phyloP scores from a whole-genome alignment of 2,329 filamentous ascomycete genomes.

The Cordyceps cateniannulata region DNA sequence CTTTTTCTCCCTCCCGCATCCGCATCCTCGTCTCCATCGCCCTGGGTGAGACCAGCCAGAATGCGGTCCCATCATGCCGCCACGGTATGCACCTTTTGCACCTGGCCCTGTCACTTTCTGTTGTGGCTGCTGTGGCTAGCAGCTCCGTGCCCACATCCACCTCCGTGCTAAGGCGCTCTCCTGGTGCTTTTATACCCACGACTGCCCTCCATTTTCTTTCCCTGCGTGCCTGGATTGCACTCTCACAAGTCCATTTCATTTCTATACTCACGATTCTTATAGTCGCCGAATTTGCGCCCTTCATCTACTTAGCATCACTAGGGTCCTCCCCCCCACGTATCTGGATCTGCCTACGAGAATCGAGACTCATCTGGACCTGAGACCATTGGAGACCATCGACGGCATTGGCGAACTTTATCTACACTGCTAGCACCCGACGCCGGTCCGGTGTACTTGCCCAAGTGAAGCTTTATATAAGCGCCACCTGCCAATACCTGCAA shows the following conservation, averaged over 20 bases:
- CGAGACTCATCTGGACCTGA: too few relatives aligned
- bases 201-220: neutral
- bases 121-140: neutral
- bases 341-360: too few relatives aligned
- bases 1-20: neutral
- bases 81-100: neutral
- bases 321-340: too few relatives aligned
- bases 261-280: neutral
- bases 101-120: neutral
- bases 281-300: too few relatives aligned
- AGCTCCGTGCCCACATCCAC: neutral
- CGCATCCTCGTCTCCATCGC: neutral
- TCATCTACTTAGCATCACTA: too few relatives aligned
- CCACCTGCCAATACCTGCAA: neutral
- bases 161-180: neutral
- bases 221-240: neutral
- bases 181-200: neutral
- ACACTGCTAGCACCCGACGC: too few relatives aligned
- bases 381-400: too few relatives aligned
- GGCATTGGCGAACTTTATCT: too few relatives aligned
- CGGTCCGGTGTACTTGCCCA: too few relatives aligned
- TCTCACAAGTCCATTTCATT: neutral
- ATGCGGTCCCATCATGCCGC: slow-evolving; percentile 3
- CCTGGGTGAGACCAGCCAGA: neutral
- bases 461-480: neutral